Percentiles rank a stretch among this genome's conserved stretches.
Conservation (phyloP, 176 grass and related monocot genomes). For the Aegilops speltoides region DNA sequence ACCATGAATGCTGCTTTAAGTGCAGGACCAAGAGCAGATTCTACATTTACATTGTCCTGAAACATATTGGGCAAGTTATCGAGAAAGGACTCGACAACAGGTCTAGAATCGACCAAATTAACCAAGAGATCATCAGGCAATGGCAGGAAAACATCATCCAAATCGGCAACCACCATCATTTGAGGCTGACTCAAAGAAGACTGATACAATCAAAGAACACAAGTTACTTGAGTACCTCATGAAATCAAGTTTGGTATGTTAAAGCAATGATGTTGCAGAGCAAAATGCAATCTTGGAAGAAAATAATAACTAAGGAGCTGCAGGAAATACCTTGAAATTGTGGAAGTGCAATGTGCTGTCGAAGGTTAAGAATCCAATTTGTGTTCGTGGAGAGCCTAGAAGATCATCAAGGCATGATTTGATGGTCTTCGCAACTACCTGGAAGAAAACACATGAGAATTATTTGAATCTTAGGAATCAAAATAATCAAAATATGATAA, state of each 20-base stretch:
- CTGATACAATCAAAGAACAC: slow-evolving; percentile 48
- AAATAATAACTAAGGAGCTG: slow-evolving; percentile 10
- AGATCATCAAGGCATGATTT: slow-evolving; percentile 90
- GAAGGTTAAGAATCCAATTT: slow-evolving; percentile 94
- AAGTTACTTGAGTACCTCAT: slow-evolving; percentile 7
- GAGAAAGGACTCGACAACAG: slow-evolving; percentile 80
- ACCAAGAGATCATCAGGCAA: slow-evolving; percentile 96
- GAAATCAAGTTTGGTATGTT: neutral
- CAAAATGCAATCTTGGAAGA: neutral
- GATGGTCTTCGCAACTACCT: slow-evolving; percentile 89
- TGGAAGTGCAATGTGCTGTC: slow-evolving; percentile 96
- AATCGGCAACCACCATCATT: slow-evolving; percentile 92
- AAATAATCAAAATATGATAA: neutral
- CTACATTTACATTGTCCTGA: slow-evolving; percentile 80
- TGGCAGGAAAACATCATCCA: slow-evolving; percentile 87
- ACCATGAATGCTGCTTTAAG: slow-evolving; percentile 97
- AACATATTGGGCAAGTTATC: slow-evolving; percentile 98
- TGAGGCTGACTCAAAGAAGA: slow-evolving; percentile 93
- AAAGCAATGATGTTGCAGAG: neutral
- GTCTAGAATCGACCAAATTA: slow-evolving; percentile 85
- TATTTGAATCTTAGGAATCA: neutral
- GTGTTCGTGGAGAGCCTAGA: slow-evolving; percentile 79
- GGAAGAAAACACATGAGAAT: slow-evolving; percentile 23
- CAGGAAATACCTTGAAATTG: slow-evolving; percentile 80
- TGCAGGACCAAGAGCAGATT: slow-evolving; percentile 91